Percentiles rank a stretch among this genome's conserved stretches.
phyloP scores from a whole-genome alignment of 1,284 basidiomycete species.

The Dichomitus squalens region DNA sequence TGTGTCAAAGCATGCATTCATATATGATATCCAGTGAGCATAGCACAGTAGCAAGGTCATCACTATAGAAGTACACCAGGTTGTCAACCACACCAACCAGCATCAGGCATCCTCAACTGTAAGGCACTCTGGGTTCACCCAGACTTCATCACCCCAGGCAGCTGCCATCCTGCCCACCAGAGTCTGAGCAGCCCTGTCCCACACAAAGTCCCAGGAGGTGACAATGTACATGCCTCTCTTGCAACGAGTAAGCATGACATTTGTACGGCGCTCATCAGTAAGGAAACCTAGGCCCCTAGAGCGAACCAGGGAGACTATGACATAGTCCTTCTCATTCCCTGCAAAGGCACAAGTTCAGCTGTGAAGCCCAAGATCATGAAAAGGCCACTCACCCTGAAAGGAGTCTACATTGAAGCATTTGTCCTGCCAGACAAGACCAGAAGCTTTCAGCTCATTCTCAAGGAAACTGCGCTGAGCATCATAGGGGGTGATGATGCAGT shows the following conservation, averaged over 20 bases:
- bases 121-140: slow-evolving; percentile 45
- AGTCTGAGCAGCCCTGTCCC: slow-evolving; percentile 44
- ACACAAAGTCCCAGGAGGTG: slow-evolving; percentile 57
- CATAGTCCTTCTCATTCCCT: slow-evolving; percentile 51
- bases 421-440: slow-evolving; percentile 41
- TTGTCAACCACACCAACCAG: too few relatives aligned
- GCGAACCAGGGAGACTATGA: slow-evolving; percentile 64
- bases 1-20: too few relatives aligned
- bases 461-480: slow-evolving; percentile 52
- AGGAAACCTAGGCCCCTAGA: slow-evolving; percentile 51
- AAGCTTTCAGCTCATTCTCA: slow-evolving; percentile 40
- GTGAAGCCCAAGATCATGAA: slow-evolving; percentile 1
- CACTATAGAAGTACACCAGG: too few relatives aligned
- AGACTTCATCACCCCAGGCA: slow-evolving; percentile 38
- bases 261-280: slow-evolving; percentile 50
- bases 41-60: too few relatives aligned
- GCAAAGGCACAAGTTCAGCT: slow-evolving; percentile 8
- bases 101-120: slow-evolving; percentile 34
- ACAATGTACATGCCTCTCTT: slow-evolving; percentile 70
- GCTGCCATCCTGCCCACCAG: slow-evolving; percentile 51
- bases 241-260: slow-evolving; percentile 72
- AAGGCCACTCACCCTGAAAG: slow-evolving; percentile 37
- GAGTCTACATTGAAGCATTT: slow-evolving; percentile 57
- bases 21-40: too few relatives aligned
- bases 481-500: slow-evolving; percentile 57